These are phyloP conservation scores for Yamadazyma trypodendri DNA, from an alignment of 1,139 yeast species.

Conservation along the genomic window DNA sequence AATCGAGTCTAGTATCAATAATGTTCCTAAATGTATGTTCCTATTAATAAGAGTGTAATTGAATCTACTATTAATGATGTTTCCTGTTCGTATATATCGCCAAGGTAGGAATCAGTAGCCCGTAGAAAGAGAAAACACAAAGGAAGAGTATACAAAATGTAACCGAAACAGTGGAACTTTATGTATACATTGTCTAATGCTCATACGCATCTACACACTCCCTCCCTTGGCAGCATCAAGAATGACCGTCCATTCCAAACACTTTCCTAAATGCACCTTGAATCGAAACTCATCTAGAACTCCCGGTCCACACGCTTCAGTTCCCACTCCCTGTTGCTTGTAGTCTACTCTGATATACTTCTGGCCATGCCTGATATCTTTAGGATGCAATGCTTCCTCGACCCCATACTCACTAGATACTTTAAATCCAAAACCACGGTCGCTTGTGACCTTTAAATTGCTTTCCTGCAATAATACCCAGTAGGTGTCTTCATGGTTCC, in stretches of 20 bases:
- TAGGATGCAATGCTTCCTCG: slow-evolving; percentile 29
- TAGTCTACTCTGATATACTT: slow-evolving; percentile 27
- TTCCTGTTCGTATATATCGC: too few relatives aligned
- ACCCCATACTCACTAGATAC: slow-evolving; percentile 19
- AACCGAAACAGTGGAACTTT: too few relatives aligned
- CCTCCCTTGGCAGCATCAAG: too few relatives aligned
- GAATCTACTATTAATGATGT: too few relatives aligned
- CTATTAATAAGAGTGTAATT: too few relatives aligned
- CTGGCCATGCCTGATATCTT: slow-evolving; percentile 18
- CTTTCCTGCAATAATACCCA: slow-evolving; percentile 16
- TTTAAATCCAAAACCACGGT: slow-evolving; percentile 17
- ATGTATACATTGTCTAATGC: too few relatives aligned
- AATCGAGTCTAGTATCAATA: too few relatives aligned
- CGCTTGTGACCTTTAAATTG: neutral
- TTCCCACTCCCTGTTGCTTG: slow-evolving; percentile 32
- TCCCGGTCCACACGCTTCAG: slow-evolving; percentile 34
- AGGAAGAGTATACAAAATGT: too few relatives aligned
- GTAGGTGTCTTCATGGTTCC: slow-evolving; percentile 29
- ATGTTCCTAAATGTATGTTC: too few relatives aligned
- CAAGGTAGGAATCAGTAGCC: too few relatives aligned
- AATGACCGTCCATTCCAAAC: neutral
- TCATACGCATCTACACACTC: too few relatives aligned
- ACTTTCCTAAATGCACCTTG: neutral
- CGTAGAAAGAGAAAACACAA: too few relatives aligned
- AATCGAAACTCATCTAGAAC: slow-evolving; percentile 12